These are phyloP conservation scores for Isochrysis galbana DNA, from an alignment of 78 protist genomes.

Conservation along the genomic window DNA sequence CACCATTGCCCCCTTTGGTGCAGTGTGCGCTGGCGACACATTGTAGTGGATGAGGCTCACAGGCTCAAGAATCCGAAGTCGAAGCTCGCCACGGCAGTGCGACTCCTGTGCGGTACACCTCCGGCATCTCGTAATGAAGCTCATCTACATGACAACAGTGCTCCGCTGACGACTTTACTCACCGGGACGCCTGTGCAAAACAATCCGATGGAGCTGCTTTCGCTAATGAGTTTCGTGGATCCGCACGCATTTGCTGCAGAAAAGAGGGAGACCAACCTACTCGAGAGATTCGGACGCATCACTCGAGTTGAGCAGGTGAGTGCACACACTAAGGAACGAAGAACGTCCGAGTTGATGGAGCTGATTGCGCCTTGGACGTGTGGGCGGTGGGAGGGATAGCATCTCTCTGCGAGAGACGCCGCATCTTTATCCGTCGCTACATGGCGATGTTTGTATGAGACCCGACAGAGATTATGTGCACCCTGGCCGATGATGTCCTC, in stretches of 20 bases:
- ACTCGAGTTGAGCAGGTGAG: not conserved
- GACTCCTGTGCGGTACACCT: not conserved
- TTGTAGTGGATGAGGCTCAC: slow-evolving; percentile 79
- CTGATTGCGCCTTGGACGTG: too few species aligned
- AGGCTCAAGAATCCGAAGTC: slow-evolving; percentile 66
- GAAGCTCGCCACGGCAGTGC: not conserved
- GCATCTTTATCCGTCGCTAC: too few species aligned
- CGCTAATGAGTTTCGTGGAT: slow-evolving; percentile 77
- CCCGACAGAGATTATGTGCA: too few species aligned
- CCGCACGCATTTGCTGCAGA: slow-evolving; percentile 63
- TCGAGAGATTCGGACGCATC: not conserved
- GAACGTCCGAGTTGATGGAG: too few species aligned
- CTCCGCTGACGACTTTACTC: not conserved
- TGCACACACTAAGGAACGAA: too few species aligned
- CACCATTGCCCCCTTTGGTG: too few species aligned
- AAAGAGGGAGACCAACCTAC: not conserved
- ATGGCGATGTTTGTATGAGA: too few species aligned
- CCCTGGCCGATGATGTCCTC: too few species aligned
- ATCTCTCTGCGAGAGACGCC: too few species aligned
- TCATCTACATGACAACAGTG: too few species aligned
- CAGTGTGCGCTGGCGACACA: not conserved
- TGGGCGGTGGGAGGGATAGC: too few species aligned
- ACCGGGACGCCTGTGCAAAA: slow-evolving; percentile 47
- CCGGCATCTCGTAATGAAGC: too few species aligned
- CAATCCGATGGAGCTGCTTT: slow-evolving; percentile 71